Evolutionary conservation across 2,329 filamentous ascomycete species (phyloP).

Genomic region (Camillea tinctor): DNA sequence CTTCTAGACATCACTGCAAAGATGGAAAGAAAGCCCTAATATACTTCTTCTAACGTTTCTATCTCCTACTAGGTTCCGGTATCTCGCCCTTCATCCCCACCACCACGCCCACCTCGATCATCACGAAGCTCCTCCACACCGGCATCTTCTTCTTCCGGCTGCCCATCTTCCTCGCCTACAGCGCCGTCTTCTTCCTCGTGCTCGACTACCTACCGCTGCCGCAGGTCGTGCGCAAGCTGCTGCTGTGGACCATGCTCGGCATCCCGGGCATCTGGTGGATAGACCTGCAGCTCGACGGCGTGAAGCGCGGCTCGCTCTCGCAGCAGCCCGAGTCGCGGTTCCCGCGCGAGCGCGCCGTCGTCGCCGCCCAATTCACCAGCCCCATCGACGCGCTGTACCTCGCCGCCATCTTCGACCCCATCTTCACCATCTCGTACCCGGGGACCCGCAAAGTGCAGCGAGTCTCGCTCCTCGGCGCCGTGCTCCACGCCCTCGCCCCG

Average conservation of each 20-base stretch:
- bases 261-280: conserved; percentile 98
- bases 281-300: conserved; percentile 95
- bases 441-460: conserved; percentile 69
- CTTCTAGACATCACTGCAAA: too few species aligned
- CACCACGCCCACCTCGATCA: conserved; percentile 59
- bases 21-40: background rate
- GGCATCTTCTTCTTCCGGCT: conserved; percentile 80
- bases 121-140: conserved; percentile 63
- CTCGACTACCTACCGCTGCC: conserved; percentile 77
- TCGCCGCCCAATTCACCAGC: conserved; percentile 87
- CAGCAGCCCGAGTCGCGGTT: conserved; percentile 72
- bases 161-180: conserved; percentile 70
- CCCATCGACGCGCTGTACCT: conserved; percentile 93
- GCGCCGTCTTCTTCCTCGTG: conserved; percentile 71
- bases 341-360: conserved; percentile 75
- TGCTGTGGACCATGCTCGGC: conserved; percentile 82
- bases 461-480: conserved; percentile 73
- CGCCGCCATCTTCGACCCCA: conserved; percentile 90
- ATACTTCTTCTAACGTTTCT: background rate
- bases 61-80: conserved; percentile 68
- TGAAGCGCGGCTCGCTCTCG: conserved; percentile 84
- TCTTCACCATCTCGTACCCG: conserved; percentile 87
- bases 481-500: conserved; percentile 67
- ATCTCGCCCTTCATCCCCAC: conserved; percentile 94
- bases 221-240: conserved; percentile 68